Evolutionary conservation across 257 asterid species (phyloP).

Genomic region (Nyctanthes arbortristis): DNA sequence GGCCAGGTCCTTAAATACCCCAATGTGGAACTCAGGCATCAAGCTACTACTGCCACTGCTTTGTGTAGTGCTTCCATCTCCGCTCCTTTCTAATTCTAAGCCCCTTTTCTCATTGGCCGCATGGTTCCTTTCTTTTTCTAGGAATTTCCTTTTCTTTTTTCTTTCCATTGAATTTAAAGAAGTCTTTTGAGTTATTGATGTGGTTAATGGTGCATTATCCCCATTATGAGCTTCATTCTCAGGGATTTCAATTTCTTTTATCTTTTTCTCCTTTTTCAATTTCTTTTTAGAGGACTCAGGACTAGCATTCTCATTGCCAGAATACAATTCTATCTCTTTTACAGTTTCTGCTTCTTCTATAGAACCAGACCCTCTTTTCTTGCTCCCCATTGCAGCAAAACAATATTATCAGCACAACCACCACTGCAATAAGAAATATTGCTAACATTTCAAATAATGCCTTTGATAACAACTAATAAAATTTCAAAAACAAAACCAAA

Average conservation of each 20-base stretch:
- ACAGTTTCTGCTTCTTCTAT: slow-evolving; percentile 30
- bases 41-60: slow-evolving; percentile 33
- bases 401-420: slow-evolving; percentile 23
- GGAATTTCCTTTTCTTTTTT: slow-evolving; percentile 52
- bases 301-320: slow-evolving; percentile 27
- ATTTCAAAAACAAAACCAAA: too few relatives aligned
- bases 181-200: slow-evolving; percentile 24
- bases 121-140: slow-evolving; percentile 57
- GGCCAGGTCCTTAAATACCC: slow-evolving; percentile 78
- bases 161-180: slow-evolving; percentile 70
- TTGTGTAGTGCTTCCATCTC: slow-evolving; percentile 30
- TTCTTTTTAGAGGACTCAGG: slow-evolving; percentile 54
- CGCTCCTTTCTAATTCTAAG: slow-evolving; percentile 33
- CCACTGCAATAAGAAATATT: too few relatives aligned
- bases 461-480: too few relatives aligned
- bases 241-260: slow-evolving; percentile 30
- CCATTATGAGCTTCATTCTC: slow-evolving; percentile 31
- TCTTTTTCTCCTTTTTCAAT: slow-evolving; percentile 54
- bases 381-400: slow-evolving; percentile 51
- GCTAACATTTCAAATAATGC: too few relatives aligned
- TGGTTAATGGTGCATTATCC: slow-evolving; percentile 39
- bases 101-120: slow-evolving; percentile 27
- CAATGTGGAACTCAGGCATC: slow-evolving; percentile 88
- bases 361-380: slow-evolving; percentile 54
- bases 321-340: slow-evolving; percentile 19